Evolutionary conservation across 306 rosid species (phyloP).

Genomic region (Vigna unguiculata): DNA sequence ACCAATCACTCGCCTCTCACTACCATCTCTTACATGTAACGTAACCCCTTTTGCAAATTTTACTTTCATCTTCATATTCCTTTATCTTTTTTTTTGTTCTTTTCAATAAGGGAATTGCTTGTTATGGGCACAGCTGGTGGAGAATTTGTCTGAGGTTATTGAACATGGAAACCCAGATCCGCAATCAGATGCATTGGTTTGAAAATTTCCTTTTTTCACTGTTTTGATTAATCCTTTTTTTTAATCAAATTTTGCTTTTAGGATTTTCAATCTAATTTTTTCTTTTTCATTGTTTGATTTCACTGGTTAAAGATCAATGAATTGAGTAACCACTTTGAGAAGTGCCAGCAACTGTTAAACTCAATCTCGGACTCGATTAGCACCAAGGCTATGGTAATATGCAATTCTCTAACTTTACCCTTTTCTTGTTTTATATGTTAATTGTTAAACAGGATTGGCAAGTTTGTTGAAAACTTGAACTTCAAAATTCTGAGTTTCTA

Average conservation of each 20-base stretch:
- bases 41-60: conserved; percentile 44
- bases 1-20: conserved; percentile 91
- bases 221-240: conserved; percentile 3
- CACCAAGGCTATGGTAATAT: conserved; percentile 85
- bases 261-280: not conserved
- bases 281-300: conserved; percentile 11
- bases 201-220: not conserved
- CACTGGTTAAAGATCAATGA: conserved; percentile 65
- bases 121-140: conserved; percentile 68
- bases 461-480: conserved; percentile 12
- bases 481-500: conserved; percentile 1
- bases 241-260: conserved; percentile 2
- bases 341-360: conserved; percentile 86
- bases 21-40: conserved; percentile 75
- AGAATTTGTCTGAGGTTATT: conserved; percentile 78
- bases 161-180: conserved; percentile 84
- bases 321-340: conserved; percentile 82
- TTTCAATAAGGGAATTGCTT: conserved; percentile 1
- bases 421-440: conserved; percentile 15
- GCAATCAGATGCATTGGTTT: conserved; percentile 87
- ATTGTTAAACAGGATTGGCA: not conserved
- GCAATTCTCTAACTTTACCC: conserved; percentile 1
- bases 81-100: not conserved
- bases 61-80: not conserved
- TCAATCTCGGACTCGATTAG: conserved; percentile 81